Percentiles rank a stretch among this genome's conserved stretches.
Evolutionary conservation across 768 basidiomycete genomes (phyloP).

Genomic region (Podaxis sp.): DNA sequence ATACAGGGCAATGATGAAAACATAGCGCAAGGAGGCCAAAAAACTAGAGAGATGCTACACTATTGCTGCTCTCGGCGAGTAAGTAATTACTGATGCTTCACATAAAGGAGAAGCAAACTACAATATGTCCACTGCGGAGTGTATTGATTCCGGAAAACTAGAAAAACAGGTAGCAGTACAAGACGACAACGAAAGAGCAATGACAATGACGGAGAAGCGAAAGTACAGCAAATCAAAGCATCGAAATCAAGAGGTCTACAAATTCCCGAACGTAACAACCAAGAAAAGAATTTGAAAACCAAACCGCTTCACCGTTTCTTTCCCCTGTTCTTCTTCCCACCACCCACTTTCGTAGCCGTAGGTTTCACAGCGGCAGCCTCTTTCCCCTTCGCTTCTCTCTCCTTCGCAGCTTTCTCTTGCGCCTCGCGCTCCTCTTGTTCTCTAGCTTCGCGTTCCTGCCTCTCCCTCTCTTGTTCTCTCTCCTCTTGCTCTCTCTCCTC

Average conservation of each 20-base stretch:
- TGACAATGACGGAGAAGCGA: neutral
- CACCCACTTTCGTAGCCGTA: constrained; percentile 2
- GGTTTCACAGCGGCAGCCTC: neutral
- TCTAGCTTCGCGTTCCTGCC: neutral
- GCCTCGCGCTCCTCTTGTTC: constrained; percentile 7
- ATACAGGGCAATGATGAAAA: neutral
- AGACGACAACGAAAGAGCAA: neutral
- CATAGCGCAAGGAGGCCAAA: neutral
- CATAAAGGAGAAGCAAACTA: neutral
- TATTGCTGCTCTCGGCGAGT: neutral
- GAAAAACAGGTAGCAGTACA: neutral
- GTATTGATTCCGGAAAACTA: neutral
- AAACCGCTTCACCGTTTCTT: neutral
- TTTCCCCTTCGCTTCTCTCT: constrained; percentile 24
- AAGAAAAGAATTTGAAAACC: neutral
- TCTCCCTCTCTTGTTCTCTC: neutral
- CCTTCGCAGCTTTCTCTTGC: constrained; percentile 14
- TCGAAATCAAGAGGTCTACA: neutral
- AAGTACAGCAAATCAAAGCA: neutral
- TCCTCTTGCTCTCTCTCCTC: constrained; percentile 9
- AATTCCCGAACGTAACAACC: neutral
- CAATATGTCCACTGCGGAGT: neutral
- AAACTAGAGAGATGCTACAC: neutral
- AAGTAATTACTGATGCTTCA: neutral
- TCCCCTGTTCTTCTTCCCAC: constrained; percentile 14